Conservation (phyloP, 2,329 filamentous ascomycete species). For the Cladosporium velox region DNA sequence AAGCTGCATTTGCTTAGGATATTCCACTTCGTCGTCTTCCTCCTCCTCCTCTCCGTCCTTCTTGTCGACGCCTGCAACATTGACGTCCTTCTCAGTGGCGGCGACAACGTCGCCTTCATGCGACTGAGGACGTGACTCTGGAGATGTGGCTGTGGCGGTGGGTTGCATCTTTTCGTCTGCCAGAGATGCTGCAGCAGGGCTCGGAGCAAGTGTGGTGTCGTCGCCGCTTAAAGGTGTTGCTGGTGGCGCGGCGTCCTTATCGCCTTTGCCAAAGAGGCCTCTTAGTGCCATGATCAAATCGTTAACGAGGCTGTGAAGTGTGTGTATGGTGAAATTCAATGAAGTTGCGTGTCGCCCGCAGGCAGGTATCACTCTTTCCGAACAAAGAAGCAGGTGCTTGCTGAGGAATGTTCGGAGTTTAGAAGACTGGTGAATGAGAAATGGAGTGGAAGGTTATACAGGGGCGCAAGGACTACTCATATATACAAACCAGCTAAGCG, state of each 20-base stretch:
- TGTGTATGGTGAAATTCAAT: not conserved
- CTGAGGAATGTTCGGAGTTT: conserved; percentile 10
- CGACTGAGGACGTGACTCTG: conserved; percentile 11
- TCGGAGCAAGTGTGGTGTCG: conserved; percentile 21
- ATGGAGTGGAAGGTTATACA: not conserved
- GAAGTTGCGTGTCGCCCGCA: not conserved
- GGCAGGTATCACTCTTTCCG: not conserved
- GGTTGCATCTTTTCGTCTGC: conserved; percentile 20
- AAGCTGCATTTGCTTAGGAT: conserved; percentile 39
- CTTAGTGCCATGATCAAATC: conserved; percentile 8
- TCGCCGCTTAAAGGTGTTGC: conserved; percentile 17
- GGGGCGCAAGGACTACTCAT: conserved; percentile 6
- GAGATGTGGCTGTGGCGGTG: not conserved
- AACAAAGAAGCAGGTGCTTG: conserved; percentile 1
- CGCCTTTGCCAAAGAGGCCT: conserved; percentile 16
- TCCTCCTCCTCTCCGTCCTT: conserved; percentile 24
- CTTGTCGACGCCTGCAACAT: not conserved
- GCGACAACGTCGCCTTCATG: not conserved
- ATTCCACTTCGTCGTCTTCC: conserved; percentile 37
- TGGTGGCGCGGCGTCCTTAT: conserved; percentile 10
- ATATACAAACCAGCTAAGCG: conserved; percentile 3
- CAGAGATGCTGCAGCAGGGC: conserved; percentile 3
- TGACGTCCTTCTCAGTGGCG: not conserved
- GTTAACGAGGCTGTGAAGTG: not conserved
- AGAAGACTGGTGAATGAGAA: not conserved